Base-by-base conservation (phyloP, 306 rosid genomes). In the Senna tora region DNA sequence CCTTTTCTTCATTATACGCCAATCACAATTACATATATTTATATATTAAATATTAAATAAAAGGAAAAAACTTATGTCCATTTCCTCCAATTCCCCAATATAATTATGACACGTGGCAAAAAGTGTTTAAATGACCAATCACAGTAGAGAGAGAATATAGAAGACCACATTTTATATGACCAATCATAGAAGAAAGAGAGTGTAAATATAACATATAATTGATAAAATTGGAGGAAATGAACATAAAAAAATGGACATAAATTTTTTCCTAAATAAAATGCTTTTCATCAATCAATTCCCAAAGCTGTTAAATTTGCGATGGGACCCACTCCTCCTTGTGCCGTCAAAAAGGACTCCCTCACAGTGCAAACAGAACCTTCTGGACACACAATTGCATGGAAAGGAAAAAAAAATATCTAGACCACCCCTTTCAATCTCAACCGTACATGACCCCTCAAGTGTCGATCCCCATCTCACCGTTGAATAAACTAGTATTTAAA, bases 281-380 rank as follows among this genome's bases (percentile, higher is more conserved):
- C n/a, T 36, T 36, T 45, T 4, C 43, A 67, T 60, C 50, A 51
- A 71, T 75, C 67, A 71, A 76, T 77, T 67, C 73, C 19, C 22
- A 51, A 73, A 69, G 30, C 74, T 58, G 54, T 61, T 72, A 72
- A 72, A 73, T 53, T 58, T 14, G 19, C 2, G n/a, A 72, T 70
- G 68, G 81, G 75, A 9, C 69, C 80, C 52, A 2, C 9, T 1
- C 19, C 56, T 10, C 22, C 42, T 3, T 9, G 6, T 21, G 62
- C 80, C 80, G 53, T 63, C 58, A 1, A 19, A 50, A 73, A 65
- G 49, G 60, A 71, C 80, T 59, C 53, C 47, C 66, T 64, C 71
- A 79, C 66, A 81, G 70, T 67, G 53, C 13, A 81, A 11, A 70
- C 72, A 82, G 95, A 91, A 94, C 87, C 81, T 94, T 94, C 99